A percentile compares a stretch with the other conserved stretches of the same genome.
Evolutionary conservation across 2,329 filamentous ascomycete species (phyloP).

Genomic region (Fusarium sp.): DNA sequence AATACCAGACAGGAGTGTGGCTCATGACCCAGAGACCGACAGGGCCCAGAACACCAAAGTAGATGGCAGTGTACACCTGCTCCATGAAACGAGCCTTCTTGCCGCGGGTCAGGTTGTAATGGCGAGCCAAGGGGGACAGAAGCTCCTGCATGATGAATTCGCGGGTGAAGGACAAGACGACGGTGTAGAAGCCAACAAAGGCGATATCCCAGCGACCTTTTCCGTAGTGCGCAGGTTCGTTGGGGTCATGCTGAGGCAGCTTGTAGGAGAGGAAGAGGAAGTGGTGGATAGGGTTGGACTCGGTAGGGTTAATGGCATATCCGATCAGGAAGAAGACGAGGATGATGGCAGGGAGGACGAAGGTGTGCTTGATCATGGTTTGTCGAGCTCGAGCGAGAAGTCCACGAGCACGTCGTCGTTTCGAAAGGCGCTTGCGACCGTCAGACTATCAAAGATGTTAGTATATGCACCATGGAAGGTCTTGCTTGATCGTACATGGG

Average conservation of each 20-base stretch:
- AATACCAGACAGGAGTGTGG: conserved; percentile 92
- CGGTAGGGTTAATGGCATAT: conserved; percentile 79
- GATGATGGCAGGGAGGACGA: conserved; percentile 73
- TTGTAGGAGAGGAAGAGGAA: conserved; percentile 93
- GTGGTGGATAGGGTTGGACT: conserved; percentile 79
- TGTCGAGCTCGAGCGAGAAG: conserved; percentile 59
- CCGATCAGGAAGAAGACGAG: conserved; percentile 68
- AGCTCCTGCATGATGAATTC: conserved; percentile 96
- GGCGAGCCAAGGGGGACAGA: conserved; percentile 77
- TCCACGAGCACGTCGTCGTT: conserved; percentile 65
- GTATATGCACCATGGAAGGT: not conserved
- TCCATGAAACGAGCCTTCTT: conserved; percentile 96
- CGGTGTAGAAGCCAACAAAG: conserved; percentile 87
- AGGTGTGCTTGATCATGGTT: conserved; percentile 68
- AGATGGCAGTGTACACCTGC: conserved; percentile 91
- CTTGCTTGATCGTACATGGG: conserved; percentile 24
- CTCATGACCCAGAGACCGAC: conserved; percentile 91
- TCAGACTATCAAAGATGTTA: conserved; percentile 35
- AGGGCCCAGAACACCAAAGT: conserved; percentile 85
- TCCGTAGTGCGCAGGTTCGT: conserved; percentile 74
- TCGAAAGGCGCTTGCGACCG: conserved; percentile 57
- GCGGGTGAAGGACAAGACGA: conserved; percentile 90
- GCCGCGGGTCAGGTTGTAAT: conserved; percentile 73
- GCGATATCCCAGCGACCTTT: conserved; percentile 89
- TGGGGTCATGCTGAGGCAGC: conserved; percentile 60